Evolutionary conservation across 2,329 filamentous ascomycete species (phyloP).

Genomic region (Dendryphion nanum): DNA sequence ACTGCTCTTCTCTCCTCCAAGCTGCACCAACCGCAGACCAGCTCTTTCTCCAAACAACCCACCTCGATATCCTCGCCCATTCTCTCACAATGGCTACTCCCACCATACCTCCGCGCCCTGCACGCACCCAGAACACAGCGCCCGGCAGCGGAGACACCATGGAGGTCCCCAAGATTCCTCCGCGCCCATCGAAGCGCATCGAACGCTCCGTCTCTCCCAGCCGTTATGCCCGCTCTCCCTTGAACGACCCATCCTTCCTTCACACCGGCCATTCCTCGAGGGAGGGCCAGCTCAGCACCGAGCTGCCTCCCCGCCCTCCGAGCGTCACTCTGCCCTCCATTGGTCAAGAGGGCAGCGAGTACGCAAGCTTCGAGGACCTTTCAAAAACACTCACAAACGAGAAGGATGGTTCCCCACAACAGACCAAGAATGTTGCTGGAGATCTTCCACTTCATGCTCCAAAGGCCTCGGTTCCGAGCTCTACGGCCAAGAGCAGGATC

Average conservation of each 20-base stretch:
- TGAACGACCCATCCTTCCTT: constrained; percentile 68
- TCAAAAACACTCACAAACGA: constrained; percentile 32
- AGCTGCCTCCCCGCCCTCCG: constrained; percentile 59
- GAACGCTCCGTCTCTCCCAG: constrained; percentile 77
- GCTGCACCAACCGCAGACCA: too few species aligned
- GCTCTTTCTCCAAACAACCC: too few species aligned
- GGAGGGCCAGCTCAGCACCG: constrained; percentile 35
- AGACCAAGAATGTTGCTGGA: constrained; percentile 74
- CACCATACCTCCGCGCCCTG: constrained; percentile 62
- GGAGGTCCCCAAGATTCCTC: constrained; percentile 71
- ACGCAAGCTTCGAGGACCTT: constrained; percentile 61
- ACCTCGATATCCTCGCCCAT: too few species aligned
- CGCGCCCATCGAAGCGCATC: constrained; percentile 67
- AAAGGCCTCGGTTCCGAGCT: constrained; percentile 77
- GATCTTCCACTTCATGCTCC: constrained; percentile 87
- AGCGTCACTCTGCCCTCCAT: constrained; percentile 82
- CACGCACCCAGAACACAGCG: constrained; percentile 51
- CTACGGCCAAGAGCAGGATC: constrained; percentile 80
- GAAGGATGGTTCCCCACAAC: constrained; percentile 55
- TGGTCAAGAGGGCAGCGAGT: constrained; percentile 88
- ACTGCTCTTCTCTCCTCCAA: too few species aligned
- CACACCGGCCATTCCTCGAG: constrained; percentile 31
- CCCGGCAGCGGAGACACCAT: constrained; percentile 41
- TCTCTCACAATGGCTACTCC: constrained; percentile 54
- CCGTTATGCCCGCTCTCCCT: constrained; percentile 78